phyloP scores from a whole-genome alignment of 768 basidiomycete genomes.

The Porpolomopsis calyptriformis region DNA sequence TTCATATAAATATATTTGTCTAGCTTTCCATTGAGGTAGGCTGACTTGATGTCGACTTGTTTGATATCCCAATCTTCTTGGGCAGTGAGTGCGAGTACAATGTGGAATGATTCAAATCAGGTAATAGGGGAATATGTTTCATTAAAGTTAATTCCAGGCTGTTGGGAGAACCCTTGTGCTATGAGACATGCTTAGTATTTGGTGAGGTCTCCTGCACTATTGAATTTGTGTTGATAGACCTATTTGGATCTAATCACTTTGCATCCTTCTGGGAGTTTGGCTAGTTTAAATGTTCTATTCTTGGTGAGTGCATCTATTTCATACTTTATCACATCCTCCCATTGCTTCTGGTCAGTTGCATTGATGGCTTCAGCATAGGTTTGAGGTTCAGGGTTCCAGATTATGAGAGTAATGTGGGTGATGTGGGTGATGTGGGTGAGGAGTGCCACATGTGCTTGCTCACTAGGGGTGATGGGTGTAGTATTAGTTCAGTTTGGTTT shows the following conservation, averaged over 20 bases:
- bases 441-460: too few species aligned
- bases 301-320: background rate
- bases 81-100: conserved; percentile 27
- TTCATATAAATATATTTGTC: conserved; percentile 29
- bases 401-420: conserved; percentile 3
- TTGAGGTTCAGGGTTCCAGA: background rate
- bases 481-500: too few species aligned
- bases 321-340: background rate
- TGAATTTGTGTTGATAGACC: conserved; percentile 21
- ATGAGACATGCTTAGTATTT: conserved; percentile 25
- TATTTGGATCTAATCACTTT: conserved; percentile 8
- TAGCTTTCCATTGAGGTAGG: conserved; percentile 23
- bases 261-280: background rate
- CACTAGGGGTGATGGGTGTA: too few species aligned
- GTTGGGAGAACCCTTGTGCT: conserved; percentile 27
- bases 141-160: conserved; percentile 26
- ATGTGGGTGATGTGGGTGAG: background rate
- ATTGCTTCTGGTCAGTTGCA: conserved; percentile 7
- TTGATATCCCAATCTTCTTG: conserved; percentile 24
- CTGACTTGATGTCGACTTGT: conserved; percentile 31
- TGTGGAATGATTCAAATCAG: conserved; percentile 19
- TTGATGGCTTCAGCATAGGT: background rate
- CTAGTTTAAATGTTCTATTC: background rate
- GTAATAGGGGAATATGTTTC: conserved; percentile 22
- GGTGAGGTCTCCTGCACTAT: conserved; percentile 17